Conservation (phyloP, 2,329 filamentous ascomycete species). For the Alternaria hordeiaustralica region DNA sequence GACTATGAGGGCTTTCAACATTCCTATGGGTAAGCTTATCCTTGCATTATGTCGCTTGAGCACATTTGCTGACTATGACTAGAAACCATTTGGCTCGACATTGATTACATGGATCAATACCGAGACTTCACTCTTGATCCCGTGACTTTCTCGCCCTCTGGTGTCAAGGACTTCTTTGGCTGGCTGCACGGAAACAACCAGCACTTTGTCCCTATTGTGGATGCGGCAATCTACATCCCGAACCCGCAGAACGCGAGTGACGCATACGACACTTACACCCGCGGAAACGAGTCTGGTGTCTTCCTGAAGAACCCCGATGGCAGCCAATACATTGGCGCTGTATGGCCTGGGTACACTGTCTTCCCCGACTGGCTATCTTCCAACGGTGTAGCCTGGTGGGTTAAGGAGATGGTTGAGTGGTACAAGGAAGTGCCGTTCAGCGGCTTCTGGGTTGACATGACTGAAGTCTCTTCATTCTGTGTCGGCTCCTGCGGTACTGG, state of each 20-base stretch:
- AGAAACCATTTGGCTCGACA: conserved; percentile 54
- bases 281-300: conserved; percentile 57
- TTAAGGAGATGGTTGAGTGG: conserved; percentile 59
- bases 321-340: conserved; percentile 61
- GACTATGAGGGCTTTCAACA: conserved; percentile 61
- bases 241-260: conserved; percentile 73
- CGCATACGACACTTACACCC: conserved; percentile 58
- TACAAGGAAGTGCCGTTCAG: conserved; percentile 62
- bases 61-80: background rate
- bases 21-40: conserved; percentile 53
- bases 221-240: conserved; percentile 72
- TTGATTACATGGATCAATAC: conserved; percentile 54
- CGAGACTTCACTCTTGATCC: conserved; percentile 66
- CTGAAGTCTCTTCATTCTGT: conserved; percentile 69
- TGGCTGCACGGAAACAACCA: conserved; percentile 61
- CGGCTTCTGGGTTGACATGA: conserved; percentile 68
- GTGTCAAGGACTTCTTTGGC: conserved; percentile 59
- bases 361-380: conserved; percentile 67
- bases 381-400: conserved; percentile 66
- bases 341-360: conserved; percentile 67
- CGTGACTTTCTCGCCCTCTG: conserved; percentile 58
- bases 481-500: conserved; percentile 73
- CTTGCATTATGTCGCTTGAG: background rate
- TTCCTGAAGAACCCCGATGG: conserved; percentile 63
- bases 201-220: conserved; percentile 67